phyloP scores from a whole-genome alignment of 2,329 filamentous ascomycete genomes.

The Hypoxylon sp. region DNA sequence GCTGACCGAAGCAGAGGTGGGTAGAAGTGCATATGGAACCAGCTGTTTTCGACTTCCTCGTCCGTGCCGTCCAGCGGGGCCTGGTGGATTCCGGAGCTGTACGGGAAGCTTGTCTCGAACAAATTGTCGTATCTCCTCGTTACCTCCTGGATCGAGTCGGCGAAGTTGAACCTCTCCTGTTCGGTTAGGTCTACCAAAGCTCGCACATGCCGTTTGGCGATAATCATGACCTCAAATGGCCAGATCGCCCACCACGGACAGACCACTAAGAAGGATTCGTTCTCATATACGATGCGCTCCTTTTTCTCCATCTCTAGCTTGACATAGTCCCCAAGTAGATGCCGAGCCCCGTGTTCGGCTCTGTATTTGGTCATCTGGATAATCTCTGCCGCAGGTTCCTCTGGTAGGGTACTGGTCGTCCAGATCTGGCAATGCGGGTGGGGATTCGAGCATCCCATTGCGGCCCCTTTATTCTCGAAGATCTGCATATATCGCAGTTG shows the following conservation, averaged over 20 bases:
- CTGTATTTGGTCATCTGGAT: slow-evolving; percentile 84
- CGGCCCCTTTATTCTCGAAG: slow-evolving; percentile 97
- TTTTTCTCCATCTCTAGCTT: slow-evolving; percentile 84
- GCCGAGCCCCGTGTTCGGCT: slow-evolving; percentile 77
- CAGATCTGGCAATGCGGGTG: slow-evolving; percentile 98
- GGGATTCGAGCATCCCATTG: slow-evolving; percentile 99
- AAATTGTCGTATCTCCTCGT: slow-evolving; percentile 95
- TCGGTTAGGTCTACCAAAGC: slow-evolving; percentile 85
- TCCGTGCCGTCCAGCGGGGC: slow-evolving; percentile 86
- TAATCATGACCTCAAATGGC: slow-evolving; percentile 95
- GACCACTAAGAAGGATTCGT: slow-evolving; percentile 85
- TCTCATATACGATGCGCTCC: slow-evolving; percentile 91
- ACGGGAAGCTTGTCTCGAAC: slow-evolving; percentile 96
- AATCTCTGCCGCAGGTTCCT: slow-evolving; percentile 88
- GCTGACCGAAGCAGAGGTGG: slow-evolving; percentile 92
- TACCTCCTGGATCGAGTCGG: slow-evolving; percentile 88
- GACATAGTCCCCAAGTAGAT: slow-evolving; percentile 90
- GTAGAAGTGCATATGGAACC: slow-evolving; percentile 98
- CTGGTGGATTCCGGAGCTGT: slow-evolving; percentile 97
- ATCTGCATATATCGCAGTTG: slow-evolving; percentile 99
- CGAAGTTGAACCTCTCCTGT: slow-evolving; percentile 79
- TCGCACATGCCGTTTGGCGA: slow-evolving; percentile 86
- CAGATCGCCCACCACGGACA: slow-evolving; percentile 99
- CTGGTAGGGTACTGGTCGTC: slow-evolving; percentile 91
- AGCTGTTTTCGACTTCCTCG: slow-evolving; percentile 88